Evolutionary conservation across 164 flowering plant species (phyloP).

Genomic region (Vitis vinifera): DNA sequence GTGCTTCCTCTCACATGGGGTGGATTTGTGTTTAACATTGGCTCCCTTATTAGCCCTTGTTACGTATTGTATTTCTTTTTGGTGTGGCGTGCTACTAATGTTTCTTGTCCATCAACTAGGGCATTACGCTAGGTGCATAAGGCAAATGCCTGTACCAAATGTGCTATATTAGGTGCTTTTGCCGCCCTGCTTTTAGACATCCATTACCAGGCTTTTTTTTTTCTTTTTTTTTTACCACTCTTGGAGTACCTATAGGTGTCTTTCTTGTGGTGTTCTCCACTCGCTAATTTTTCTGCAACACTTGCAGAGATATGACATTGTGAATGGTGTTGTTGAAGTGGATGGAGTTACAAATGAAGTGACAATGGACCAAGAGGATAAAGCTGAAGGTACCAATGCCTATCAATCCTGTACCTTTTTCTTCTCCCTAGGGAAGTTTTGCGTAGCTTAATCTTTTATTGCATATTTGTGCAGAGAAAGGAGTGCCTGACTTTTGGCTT

Average conservation of each 20-base stretch:
- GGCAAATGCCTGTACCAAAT: not conserved
- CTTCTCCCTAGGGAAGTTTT: not conserved
- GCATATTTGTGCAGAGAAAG: slow-evolving; percentile 53
- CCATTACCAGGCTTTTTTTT: too few relatives aligned
- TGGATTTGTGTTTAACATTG: too few relatives aligned
- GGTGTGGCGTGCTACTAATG: too few relatives aligned
- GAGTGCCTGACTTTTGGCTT: slow-evolving; percentile 91
- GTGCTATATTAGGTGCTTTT: not conserved
- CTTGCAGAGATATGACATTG: slow-evolving; percentile 76
- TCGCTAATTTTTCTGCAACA: too few relatives aligned
- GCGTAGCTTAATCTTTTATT: not conserved
- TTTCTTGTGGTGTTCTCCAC: not conserved
- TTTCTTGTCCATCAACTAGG: not conserved
- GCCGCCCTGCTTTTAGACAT: too few relatives aligned
- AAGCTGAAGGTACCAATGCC: slow-evolving; percentile 37
- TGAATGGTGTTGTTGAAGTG: slow-evolving; percentile 72
- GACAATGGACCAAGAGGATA: slow-evolving; percentile 38
- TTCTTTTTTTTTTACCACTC: not conserved
- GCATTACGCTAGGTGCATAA: not conserved
- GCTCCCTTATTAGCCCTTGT: too few relatives aligned
- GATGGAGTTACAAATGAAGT: slow-evolving; percentile 55
- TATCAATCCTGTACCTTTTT: not conserved
- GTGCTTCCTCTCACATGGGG: too few relatives aligned
- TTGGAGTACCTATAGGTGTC: not conserved
- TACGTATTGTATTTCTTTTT: too few relatives aligned